A percentile compares a stretch with the other conserved stretches of the same genome.
These are phyloP conservation scores for Ulmus americana DNA, from an alignment of 331 rosid genomes.

Conservation along the genomic window DNA sequence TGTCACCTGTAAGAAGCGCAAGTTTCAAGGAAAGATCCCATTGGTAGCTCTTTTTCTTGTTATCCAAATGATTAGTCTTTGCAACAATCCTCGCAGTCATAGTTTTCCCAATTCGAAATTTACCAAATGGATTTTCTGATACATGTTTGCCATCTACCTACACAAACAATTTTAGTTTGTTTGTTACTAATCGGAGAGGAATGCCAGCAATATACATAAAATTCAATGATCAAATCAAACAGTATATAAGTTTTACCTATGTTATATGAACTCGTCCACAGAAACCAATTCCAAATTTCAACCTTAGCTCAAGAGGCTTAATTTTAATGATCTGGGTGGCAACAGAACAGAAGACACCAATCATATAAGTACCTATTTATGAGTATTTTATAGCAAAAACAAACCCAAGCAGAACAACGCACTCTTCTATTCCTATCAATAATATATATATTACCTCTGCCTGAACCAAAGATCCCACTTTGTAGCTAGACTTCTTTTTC, in stretches of 20 bases:
- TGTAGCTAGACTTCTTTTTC: conserved; percentile 59
- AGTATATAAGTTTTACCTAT: conserved; percentile 43
- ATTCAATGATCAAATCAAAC: background rate
- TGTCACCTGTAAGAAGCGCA: conserved; percentile 48
- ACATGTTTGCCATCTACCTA: conserved; percentile 56
- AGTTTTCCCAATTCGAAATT: conserved; percentile 69
- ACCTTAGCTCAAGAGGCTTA: conserved; percentile 62
- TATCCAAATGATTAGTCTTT: conserved; percentile 49
- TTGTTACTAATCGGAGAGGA: background rate
- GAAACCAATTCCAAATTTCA: conserved; percentile 74
- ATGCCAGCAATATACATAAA: background rate
- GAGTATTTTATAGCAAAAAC: background rate
- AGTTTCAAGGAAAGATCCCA: conserved; percentile 83
- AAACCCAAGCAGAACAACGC: conserved; percentile 3
- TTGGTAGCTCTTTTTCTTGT: conserved; percentile 35
- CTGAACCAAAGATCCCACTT: conserved; percentile 77
- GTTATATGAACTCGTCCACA: conserved; percentile 78
- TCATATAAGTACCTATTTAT: conserved; percentile 14
- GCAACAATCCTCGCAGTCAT: conserved; percentile 66
- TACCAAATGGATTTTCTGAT: conserved; percentile 58
- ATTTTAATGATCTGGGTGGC: conserved; percentile 68
- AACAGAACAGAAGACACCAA: conserved; percentile 7
- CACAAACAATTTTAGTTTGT: conserved; percentile 6
- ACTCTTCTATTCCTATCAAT: background rate
- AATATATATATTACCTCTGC: conserved; percentile 59